Base-by-base conservation (phyloP, 768 basidiomycete genomes). In the Russula abietina region DNA sequence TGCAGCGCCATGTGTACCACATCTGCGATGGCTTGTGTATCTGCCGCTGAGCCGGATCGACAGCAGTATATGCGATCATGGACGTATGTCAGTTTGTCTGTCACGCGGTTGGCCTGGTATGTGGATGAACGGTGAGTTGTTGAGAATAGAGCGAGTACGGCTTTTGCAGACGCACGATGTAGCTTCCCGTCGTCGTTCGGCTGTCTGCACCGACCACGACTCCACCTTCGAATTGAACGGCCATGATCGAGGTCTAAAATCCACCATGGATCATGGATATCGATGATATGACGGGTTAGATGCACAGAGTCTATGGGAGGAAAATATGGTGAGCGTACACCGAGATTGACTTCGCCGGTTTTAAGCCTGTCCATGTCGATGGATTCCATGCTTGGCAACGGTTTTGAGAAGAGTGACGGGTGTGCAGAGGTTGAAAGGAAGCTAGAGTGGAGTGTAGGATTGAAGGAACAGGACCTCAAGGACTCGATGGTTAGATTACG, bases 41-140 rank as follows among this genome's bases (percentile, higher is more conserved):
- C 96, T 26, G 96, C 96, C 51, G 96, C 92, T 68, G 94, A 97
- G 55, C 97, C 97, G 48, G 93, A 97, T 63, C 97, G 89, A 83
- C 97, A 99, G 74, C 97, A 99, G 76, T 98, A 99, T 75, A 98
- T 91, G 68, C 93, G 92, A 76, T 99, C 97, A 74, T 98, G 94
- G 68, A 99, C 82, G 73, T 91, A 84, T 2, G 95, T 97, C 64
- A 98, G 83, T 78, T 99, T 99, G 82, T 99, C 96, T 48, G 96
- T 99, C 22, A 98, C 96, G 75, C 96, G 88, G 75, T 98, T 98
- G 28, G 94, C 93, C 93, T 96, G 65, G 41, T 55, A 22, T n/a
- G 22, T 22, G n/a, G n/a, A 22, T 36, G 33, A 33, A 57, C 1
- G 36, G n/a, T 19, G 16, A 8, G 24, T 36, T 38, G 24, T 36